phyloP scores from a whole-genome alignment of 2,329 filamentous ascomycete genomes.

The Hawksworthiomyces lignivorus region DNA sequence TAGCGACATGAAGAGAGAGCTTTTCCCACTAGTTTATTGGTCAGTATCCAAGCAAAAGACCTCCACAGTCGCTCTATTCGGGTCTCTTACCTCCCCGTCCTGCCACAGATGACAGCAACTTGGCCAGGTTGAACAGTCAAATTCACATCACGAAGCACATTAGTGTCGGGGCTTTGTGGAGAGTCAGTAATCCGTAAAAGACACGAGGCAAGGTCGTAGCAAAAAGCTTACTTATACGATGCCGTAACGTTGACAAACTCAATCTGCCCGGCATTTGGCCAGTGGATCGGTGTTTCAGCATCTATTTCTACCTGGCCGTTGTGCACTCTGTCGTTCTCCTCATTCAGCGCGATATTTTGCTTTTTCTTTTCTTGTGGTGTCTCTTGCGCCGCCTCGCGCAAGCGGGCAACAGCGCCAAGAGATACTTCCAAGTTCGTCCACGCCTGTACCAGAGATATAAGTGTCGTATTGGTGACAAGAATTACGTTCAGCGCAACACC shows the following conservation, averaged over 20 bases:
- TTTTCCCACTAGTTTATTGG: slow-evolving; percentile 25
- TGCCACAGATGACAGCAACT: slow-evolving; percentile 43
- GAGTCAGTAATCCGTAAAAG: too few relatives aligned
- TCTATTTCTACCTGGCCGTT: slow-evolving; percentile 1
- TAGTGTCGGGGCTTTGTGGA: slow-evolving; percentile 11
- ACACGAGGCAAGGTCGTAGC: neutral
- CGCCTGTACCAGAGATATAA: slow-evolving; percentile 23
- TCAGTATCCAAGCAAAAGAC: too few relatives aligned
- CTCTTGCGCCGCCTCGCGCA: slow-evolving; percentile 13
- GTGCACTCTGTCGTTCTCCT: neutral
- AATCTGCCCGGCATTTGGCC: slow-evolving; percentile 22
- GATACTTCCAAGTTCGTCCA: slow-evolving; percentile 30
- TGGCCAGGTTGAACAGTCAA: slow-evolving; percentile 32
- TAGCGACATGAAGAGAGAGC: slow-evolving; percentile 35
- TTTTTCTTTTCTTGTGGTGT: slow-evolving; percentile 21
- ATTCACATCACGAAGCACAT: slow-evolving; percentile 20
- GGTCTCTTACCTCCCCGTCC: slow-evolving; percentile 37
- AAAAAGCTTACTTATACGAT: slow-evolving; percentile 19
- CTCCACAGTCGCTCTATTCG: too few relatives aligned
- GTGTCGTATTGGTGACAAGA: slow-evolving; percentile 26
- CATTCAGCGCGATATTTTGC: slow-evolving; percentile 7
- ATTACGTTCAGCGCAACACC: slow-evolving; percentile 30
- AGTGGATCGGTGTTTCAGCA: slow-evolving; percentile 8
- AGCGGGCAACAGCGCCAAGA: slow-evolving; percentile 26
- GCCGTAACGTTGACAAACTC: slow-evolving; percentile 22